Evolutionary conservation across 2,329 filamentous ascomycete species (phyloP), one percentile per base, ranked within the genome.

Genomic region (Diaporthe citriasiana): DNA sequence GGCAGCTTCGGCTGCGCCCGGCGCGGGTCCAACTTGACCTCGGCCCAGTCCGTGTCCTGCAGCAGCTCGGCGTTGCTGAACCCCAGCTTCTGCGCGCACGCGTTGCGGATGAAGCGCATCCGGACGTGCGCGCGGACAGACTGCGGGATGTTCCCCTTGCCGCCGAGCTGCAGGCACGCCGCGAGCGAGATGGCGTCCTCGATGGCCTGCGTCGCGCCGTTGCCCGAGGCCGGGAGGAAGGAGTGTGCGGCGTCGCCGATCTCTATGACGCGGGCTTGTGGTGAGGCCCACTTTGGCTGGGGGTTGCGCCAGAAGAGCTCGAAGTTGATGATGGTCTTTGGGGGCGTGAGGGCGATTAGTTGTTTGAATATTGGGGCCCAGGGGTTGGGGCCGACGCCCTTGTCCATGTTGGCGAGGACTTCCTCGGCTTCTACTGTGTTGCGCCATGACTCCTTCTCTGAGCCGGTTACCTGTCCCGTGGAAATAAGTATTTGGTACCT

Each of bases 241-340:
- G 82, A 79, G 75, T 84, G 83, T 2, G 83, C 83, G 0, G 82
- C 80, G 68, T 84, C 83, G n/a, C 82, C 82, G 17, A 83, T 81
- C 35, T 81, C 77, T 6, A 83, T 76, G 3, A 84, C 78, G 4
- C 80, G 79, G 7, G 76, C 80, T 0, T 77, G 76, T 0, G 78
- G 77, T 1, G 82, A 83, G 4, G 78, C 75, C 81, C 82, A 84
- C n/a, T 77, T 79, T 0, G 79, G 80, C 19, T 30, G 40, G 2
- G 59, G 59, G 42, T 65, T 30, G 59, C 59, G 59, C 59, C 59
- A 65, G 59, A 65, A 47, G 19, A 65, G 59, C 40, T 65, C 59
- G 27, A 65, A 50, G 17, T 65, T 50, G 4, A 50, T n/a, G 10
- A 65, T 65, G 2, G 59, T 65, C 42, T 50, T 17, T 47, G 59